Evolutionary conservation across 805 yeast genomes (phyloP).

Genomic region (Nakazawaea populi): DNA sequence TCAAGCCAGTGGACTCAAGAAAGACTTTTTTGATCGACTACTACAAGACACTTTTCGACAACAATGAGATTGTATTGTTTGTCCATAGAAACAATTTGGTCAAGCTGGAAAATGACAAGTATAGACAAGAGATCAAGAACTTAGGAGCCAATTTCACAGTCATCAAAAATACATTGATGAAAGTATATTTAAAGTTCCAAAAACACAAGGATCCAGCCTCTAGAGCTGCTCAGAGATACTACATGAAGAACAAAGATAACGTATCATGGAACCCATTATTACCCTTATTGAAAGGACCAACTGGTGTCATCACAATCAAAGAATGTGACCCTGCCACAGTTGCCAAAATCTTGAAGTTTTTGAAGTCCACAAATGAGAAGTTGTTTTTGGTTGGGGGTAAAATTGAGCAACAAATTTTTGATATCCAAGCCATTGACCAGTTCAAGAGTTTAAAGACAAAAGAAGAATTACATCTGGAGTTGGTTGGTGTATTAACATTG

Average conservation of each 20-base stretch:
- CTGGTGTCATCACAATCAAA: conserved; percentile 68
- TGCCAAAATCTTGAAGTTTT: conserved; percentile 50
- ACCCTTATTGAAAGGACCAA: conserved; percentile 75
- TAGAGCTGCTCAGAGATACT: conserved; percentile 34
- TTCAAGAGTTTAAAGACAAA: conserved; percentile 73
- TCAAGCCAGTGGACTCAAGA: conserved; percentile 64
- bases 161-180: conserved; percentile 63
- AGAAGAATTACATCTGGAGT: conserved; percentile 69
- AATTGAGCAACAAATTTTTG: conserved; percentile 52
- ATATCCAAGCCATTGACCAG: conserved; percentile 43
- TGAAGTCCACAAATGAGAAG: conserved; percentile 63
- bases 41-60: conserved; percentile 66
- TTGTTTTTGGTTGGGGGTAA: conserved; percentile 83
- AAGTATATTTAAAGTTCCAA: conserved; percentile 66
- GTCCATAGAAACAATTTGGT: conserved; percentile 81
- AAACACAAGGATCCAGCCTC: conserved; percentile 68
- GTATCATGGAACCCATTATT: conserved; percentile 54
- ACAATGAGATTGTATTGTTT: conserved; percentile 64
- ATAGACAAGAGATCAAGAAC: conserved; percentile 55
- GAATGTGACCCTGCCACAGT: conserved; percentile 68
- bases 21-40: conserved; percentile 82
- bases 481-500: conserved; percentile 77
- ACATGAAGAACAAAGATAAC: conserved; percentile 32
- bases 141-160: conserved; percentile 69
- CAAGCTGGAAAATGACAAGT: conserved; percentile 58